Conservation (phyloP, 495 filamentous ascomycete genomes). For the Talaromyces thailandensis region DNA sequence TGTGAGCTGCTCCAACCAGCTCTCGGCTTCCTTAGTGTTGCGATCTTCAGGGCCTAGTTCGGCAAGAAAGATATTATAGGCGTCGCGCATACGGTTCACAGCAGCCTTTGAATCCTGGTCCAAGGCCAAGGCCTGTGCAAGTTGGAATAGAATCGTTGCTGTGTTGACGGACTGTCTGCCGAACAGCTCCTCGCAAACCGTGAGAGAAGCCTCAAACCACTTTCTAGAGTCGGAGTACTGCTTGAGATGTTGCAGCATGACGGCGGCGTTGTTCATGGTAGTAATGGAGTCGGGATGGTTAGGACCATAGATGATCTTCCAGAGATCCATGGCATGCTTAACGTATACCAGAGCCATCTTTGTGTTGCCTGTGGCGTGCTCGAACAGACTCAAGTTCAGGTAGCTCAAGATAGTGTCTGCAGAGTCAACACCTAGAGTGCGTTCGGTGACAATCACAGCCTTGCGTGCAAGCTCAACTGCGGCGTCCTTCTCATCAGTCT, state of each 20-base stretch:
- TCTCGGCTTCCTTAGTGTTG: slow-evolving; percentile 91
- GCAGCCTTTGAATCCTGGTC: slow-evolving; percentile 88
- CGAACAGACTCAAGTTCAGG: slow-evolving; percentile 91
- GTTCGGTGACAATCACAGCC: slow-evolving; percentile 90
- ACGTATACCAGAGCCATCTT: slow-evolving; percentile 74
- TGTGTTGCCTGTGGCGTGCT: slow-evolving; percentile 85
- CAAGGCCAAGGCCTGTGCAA: slow-evolving; percentile 86
- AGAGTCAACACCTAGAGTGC: slow-evolving; percentile 89
- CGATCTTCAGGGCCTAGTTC: slow-evolving; percentile 79
- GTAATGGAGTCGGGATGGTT: slow-evolving; percentile 97
- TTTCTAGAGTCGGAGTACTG: slow-evolving; percentile 83
- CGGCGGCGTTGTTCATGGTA: slow-evolving; percentile 96
- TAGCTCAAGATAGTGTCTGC: slow-evolving; percentile 89
- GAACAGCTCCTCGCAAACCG: slow-evolving; percentile 77
- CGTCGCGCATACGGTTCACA: slow-evolving; percentile 86
- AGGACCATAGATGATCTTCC: slow-evolving; percentile 92
- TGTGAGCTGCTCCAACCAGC: slow-evolving; percentile 93
- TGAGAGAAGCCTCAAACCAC: slow-evolving; percentile 92
- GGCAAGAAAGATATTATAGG: slow-evolving; percentile 85
- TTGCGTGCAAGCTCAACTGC: slow-evolving; percentile 95
- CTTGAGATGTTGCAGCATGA: slow-evolving; percentile 94
- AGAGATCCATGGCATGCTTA: slow-evolving; percentile 86
- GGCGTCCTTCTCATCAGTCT: slow-evolving; percentile 89
- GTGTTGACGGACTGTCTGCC: slow-evolving; percentile 83
- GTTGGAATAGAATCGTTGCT: slow-evolving; percentile 94